phyloP scores from a whole-genome alignment of 176 grass and related monocot species.

The Zizania latifolia region DNA sequence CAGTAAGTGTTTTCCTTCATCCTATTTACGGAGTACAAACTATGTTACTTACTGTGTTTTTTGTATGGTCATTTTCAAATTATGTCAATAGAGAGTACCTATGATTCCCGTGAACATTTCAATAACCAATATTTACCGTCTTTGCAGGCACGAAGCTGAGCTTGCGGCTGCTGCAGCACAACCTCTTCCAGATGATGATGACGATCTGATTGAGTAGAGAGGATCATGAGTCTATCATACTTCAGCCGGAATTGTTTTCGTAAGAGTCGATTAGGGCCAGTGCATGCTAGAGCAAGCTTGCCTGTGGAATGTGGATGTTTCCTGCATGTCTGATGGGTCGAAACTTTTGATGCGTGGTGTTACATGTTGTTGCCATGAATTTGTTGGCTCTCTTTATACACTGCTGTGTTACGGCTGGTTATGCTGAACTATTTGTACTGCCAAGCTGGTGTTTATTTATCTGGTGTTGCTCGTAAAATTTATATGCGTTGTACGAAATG shows the following conservation, averaged over 20 bases:
- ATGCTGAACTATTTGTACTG: background rate
- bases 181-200: conserved; percentile 79
- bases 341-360: conserved; percentile 32
- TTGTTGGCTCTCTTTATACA: conserved; percentile 27
- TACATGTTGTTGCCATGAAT: conserved; percentile 31
- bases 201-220: conserved; percentile 68
- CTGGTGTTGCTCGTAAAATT: background rate
- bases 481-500: background rate
- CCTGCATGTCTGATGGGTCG: background rate
- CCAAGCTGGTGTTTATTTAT: background rate
- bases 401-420: conserved; percentile 11
- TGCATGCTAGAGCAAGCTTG: conserved; percentile 6
- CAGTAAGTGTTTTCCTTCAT: conserved; percentile 43
- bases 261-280: conserved; percentile 30
- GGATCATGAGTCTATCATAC: conserved; percentile 22
- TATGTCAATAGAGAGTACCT: background rate
- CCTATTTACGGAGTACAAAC: background rate
- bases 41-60: too few relatives aligned
- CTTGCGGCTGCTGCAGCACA: conserved; percentile 54
- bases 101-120: background rate
- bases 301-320: background rate
- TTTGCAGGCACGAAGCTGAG: conserved; percentile 68
- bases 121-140: background rate
- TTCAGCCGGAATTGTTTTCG: conserved; percentile 8
- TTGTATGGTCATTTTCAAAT: background rate